These are phyloP conservation scores for Lactarius hengduanensis DNA, from an alignment of 768 basidiomycete genomes.

Conservation along the genomic window DNA sequence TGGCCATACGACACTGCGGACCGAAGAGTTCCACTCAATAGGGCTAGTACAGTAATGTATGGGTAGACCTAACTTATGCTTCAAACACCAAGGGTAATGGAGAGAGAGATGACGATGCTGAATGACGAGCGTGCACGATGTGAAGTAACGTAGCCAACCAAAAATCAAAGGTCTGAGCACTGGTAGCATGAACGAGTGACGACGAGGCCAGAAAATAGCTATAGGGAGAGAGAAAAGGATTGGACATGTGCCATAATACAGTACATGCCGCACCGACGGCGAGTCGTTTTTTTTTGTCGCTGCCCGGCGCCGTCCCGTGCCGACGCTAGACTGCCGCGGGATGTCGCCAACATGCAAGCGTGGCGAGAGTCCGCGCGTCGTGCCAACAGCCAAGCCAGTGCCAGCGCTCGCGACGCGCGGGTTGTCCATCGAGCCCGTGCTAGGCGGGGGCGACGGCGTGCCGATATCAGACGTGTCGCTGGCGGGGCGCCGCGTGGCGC, in stretches of 20 bases:
- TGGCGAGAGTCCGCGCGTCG: conserved; percentile 33
- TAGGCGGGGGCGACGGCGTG: conserved; percentile 30
- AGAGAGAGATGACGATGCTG: neutral
- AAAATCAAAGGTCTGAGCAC: neutral
- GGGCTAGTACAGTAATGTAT: neutral
- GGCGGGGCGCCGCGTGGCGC: conserved; percentile 57
- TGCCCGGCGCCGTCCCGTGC: conserved; percentile 18
- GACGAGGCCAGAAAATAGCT: neutral
- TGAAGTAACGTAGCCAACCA: neutral
- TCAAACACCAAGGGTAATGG: neutral
- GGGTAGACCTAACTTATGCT: no score
- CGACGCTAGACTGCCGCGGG: conserved; percentile 46
- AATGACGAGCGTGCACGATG: neutral
- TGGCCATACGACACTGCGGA: neutral
- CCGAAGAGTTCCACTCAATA: neutral
- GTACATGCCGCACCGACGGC: no score
- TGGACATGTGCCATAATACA: no score
- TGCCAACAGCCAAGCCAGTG: conserved; percentile 30
- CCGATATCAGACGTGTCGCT: conserved; percentile 57
- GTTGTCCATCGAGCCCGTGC: conserved; percentile 30
- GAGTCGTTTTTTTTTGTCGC: no score
- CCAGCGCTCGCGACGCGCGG: conserved; percentile 37
- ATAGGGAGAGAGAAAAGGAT: no score
- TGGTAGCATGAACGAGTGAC: neutral
- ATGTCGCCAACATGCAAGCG: conserved; percentile 63